These are phyloP conservation scores for Nothophytophthora sp. DNA, from an alignment of 352 stramenopile genomes.

Conservation along the genomic window DNA sequence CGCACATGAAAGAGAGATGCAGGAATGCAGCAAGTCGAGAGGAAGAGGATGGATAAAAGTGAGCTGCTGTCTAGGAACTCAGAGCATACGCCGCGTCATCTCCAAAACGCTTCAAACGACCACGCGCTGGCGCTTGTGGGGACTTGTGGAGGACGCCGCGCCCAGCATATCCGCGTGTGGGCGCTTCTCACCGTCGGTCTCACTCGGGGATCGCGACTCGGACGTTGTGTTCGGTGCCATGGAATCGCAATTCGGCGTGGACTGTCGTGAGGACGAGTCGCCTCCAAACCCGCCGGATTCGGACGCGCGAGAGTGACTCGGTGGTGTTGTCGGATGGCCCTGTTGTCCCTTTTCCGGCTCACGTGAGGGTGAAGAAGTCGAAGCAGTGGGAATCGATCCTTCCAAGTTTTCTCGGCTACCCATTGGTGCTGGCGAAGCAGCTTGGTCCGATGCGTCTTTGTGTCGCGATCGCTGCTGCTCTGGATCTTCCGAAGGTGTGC, in stretches of 20 bases:
- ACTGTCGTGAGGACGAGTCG: slow-evolving; percentile 25
- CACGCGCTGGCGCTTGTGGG: slow-evolving; percentile 45
- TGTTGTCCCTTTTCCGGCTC: slow-evolving; percentile 18
- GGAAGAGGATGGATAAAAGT: not conserved
- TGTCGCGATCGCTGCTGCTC: slow-evolving; percentile 8
- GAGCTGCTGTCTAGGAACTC: slow-evolving; percentile 1
- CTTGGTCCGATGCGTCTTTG: slow-evolving; percentile 6
- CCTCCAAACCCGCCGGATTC: slow-evolving; percentile 21
- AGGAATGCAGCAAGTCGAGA: not conserved
- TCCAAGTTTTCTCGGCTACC: slow-evolving; percentile 14
- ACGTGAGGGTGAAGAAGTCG: slow-evolving; percentile 10
- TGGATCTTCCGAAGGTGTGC: not conserved
- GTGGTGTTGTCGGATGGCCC: slow-evolving; percentile 1
- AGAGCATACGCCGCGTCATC: slow-evolving; percentile 30
- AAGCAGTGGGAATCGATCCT: slow-evolving; percentile 1
- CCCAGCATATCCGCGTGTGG: slow-evolving; percentile 22
- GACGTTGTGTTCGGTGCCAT: slow-evolving; percentile 21
- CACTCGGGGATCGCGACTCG: slow-evolving; percentile 20
- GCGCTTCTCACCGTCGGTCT: slow-evolving; percentile 28
- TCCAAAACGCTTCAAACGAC: slow-evolving; percentile 35
- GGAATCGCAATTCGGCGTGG: slow-evolving; percentile 5
- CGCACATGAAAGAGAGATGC: slow-evolving; percentile 15
- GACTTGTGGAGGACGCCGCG: slow-evolving; percentile 31
- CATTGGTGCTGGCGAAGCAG: slow-evolving; percentile 17
- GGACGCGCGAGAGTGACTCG: slow-evolving; percentile 6